Evolutionary conservation across 495 filamentous ascomycete genomes (phyloP).

Genomic region (Penicillium chermesinum): DNA sequence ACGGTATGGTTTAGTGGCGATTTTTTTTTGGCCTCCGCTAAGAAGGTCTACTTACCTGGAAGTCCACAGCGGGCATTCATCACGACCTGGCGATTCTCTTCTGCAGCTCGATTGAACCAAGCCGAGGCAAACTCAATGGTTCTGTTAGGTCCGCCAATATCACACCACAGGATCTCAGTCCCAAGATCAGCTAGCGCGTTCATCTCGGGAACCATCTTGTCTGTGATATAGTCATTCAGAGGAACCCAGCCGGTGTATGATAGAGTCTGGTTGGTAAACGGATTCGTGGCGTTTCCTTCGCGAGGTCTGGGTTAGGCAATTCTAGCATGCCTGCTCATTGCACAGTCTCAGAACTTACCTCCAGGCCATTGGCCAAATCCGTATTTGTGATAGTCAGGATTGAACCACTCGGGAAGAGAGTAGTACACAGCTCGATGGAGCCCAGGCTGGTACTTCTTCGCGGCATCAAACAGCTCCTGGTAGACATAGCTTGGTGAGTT

Average conservation of each 20-base stretch:
- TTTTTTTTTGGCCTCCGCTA: too few relatives aligned
- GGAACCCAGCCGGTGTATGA: slow-evolving; percentile 47
- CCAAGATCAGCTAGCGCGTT: slow-evolving; percentile 40
- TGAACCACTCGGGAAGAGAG: slow-evolving; percentile 54
- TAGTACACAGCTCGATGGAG: slow-evolving; percentile 47
- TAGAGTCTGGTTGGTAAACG: slow-evolving; percentile 40
- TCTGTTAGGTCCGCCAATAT: slow-evolving; percentile 46
- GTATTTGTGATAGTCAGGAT: slow-evolving; percentile 46
- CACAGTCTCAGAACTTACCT: slow-evolving; percentile 7
- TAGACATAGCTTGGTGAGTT: slow-evolving; percentile 3
- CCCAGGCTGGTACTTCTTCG: slow-evolving; percentile 42
- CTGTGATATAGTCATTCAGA: slow-evolving; percentile 42
- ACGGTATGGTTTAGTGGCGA: too few relatives aligned
- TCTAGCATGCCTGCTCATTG: slow-evolving; percentile 8
- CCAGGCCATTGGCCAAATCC: slow-evolving; percentile 36
- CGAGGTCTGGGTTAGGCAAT: neutral
- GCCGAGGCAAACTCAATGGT: slow-evolving; percentile 43
- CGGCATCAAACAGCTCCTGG: slow-evolving; percentile 48
- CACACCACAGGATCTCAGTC: slow-evolving; percentile 57
- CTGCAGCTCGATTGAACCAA: slow-evolving; percentile 41
- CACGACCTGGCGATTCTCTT: slow-evolving; percentile 39
- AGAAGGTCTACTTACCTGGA: slow-evolving; percentile 24
- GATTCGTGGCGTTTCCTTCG: slow-evolving; percentile 39
- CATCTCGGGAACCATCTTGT: slow-evolving; percentile 51
- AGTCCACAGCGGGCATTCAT: slow-evolving; percentile 52